A percentile compares a stretch with the other conserved stretches of the same genome.
These are phyloP conservation scores for Saccharomyces pastorianus DNA, from an alignment of 1,139 yeast species.

Conservation along the genomic window DNA sequence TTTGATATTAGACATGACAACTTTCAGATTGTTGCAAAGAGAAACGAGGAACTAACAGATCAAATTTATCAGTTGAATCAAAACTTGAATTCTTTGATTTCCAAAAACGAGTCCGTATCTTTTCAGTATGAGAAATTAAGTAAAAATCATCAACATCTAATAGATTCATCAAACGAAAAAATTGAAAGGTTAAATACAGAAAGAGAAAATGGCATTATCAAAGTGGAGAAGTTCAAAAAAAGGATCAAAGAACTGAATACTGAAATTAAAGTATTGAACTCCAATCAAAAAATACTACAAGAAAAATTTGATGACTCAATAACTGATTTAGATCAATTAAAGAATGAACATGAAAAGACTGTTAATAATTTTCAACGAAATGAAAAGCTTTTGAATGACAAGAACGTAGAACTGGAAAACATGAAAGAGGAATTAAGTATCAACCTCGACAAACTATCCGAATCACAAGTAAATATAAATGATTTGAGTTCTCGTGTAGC, in stretches of 20 bases:
- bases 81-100: conserved; percentile 21
- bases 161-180: conserved; percentile 29
- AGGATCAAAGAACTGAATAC: conserved; percentile 20
- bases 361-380: conserved; percentile 4
- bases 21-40: conserved; percentile 9
- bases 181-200: conserved; percentile 10
- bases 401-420: conserved; percentile 3
- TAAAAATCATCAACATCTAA: background rate
- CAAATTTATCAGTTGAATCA: conserved; percentile 29
- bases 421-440: conserved; percentile 3
- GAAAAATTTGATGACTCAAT: conserved; percentile 24
- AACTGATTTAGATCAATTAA: conserved; percentile 13
- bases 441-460: conserved; percentile 4
- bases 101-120: conserved; percentile 36
- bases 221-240: conserved; percentile 27
- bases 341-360: conserved; percentile 3
- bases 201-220: conserved; percentile 31
- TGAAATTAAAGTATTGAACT: conserved; percentile 27
- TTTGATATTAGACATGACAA: conserved; percentile 4
- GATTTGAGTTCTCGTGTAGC: background rate
- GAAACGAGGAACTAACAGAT: conserved; percentile 35
- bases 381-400: conserved; percentile 4
- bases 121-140: conserved; percentile 1
- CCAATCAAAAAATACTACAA: conserved; percentile 27
- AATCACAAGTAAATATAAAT: background rate